These are phyloP conservation scores for Sarocladiaceae sp. DNA, from an alignment of 2,329 filamentous ascomycete genomes.

Conservation along the genomic window DNA sequence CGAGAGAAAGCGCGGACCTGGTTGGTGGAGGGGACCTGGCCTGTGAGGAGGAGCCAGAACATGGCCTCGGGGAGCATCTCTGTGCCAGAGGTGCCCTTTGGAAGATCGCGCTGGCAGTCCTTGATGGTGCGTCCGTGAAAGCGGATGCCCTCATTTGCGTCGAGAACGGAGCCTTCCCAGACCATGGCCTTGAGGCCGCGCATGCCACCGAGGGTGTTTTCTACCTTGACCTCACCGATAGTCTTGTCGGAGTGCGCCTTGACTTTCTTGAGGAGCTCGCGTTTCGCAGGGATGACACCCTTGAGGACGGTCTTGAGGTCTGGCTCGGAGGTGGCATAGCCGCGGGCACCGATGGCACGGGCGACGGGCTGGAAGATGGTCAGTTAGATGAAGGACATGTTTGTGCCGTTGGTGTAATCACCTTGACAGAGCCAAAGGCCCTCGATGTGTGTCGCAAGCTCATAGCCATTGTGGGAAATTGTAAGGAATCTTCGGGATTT, in stretches of 20 bases:
- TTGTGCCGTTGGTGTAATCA: conserved; percentile 25
- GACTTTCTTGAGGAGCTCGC: conserved; percentile 88
- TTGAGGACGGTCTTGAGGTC: conserved; percentile 85
- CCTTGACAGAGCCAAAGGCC: conserved; percentile 59
- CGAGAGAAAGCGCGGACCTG: conserved; percentile 80
- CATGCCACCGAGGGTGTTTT: conserved; percentile 94
- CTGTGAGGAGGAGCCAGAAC: conserved; percentile 98
- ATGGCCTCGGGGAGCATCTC: conserved; percentile 99
- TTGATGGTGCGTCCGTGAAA: conserved; percentile 98
- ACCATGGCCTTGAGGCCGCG: conserved; percentile 96
- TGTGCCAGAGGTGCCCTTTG: conserved; percentile 84
- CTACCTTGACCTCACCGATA: conserved; percentile 87
- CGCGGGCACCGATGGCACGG: conserved; percentile 35
- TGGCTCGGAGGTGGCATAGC: conserved; percentile 73
- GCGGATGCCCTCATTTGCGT: conserved; percentile 93
- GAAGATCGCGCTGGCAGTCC: conserved; percentile 89
- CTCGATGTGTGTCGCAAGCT: conserved; percentile 55
- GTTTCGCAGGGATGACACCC: conserved; percentile 81
- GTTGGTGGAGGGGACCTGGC: conserved; percentile 74
- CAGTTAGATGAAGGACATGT: background rate
- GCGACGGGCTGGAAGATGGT: conserved; percentile 21
- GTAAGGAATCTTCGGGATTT: too few relatives aligned
- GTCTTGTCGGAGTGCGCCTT: conserved; percentile 77
- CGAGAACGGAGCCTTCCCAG: conserved; percentile 96
- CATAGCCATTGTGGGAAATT: conserved; percentile 49